Percentiles rank a stretch among this genome's conserved stretches.
Evolutionary conservation across 2,329 filamentous ascomycete species (phyloP).

Genomic region (Calycina herbarum): DNA sequence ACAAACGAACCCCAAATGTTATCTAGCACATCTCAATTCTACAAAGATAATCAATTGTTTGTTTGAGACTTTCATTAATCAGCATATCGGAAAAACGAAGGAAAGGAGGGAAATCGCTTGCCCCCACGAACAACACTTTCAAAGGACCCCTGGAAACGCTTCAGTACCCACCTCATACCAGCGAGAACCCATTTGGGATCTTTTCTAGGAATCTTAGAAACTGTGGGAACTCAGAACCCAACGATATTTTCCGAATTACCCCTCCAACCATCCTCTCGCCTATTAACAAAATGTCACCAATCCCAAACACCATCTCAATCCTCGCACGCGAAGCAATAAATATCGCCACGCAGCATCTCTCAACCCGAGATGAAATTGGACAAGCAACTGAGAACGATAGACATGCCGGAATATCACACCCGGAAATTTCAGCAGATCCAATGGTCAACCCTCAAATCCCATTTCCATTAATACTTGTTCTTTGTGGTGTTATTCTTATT

Average conservation of each 20-base stretch:
- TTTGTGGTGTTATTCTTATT: not conserved
- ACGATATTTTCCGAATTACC: not conserved
- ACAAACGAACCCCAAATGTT: too few relatives aligned
- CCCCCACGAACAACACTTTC: too few relatives aligned
- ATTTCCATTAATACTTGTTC: not conserved
- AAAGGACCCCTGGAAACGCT: too few relatives aligned
- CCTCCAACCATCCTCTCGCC: not conserved
- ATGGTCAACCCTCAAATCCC: slow-evolving; percentile 1
- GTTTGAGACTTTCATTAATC: too few relatives aligned
- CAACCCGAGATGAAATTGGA: not conserved
- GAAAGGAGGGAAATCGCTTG: too few relatives aligned
- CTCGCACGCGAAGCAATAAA: not conserved
- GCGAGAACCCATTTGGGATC: too few relatives aligned
- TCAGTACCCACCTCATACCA: too few relatives aligned
- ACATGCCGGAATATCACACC: not conserved
- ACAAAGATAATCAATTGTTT: too few relatives aligned
- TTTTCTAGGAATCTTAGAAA: too few relatives aligned
- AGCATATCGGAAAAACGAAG: too few relatives aligned
- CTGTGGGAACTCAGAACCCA: too few relatives aligned
- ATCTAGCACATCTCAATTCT: too few relatives aligned
- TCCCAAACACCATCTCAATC: not conserved
- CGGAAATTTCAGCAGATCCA: not conserved
- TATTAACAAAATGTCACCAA: slow-evolving; percentile 3
- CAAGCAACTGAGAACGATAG: not conserved
- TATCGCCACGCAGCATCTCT: not conserved